Percentiles rank a stretch among this genome's conserved stretches.
Conservation (phyloP, 345 rosid species). For the Rhizophora mangle region DNA sequence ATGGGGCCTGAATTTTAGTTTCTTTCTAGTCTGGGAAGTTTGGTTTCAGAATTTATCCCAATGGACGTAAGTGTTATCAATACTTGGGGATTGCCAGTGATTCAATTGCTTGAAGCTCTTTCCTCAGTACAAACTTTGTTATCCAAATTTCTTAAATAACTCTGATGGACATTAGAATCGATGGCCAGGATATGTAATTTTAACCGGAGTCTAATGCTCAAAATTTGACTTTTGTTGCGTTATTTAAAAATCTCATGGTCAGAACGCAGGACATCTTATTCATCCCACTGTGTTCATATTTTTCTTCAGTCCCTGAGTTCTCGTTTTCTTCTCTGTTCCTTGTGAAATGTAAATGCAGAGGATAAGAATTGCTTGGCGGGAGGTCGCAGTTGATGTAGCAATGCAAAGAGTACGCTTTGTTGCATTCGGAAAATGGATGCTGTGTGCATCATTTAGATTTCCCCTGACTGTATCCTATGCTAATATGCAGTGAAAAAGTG, state of each 20-base stretch:
- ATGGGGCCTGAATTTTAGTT: background rate
- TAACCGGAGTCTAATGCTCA: too few species aligned
- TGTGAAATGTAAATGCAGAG: conserved; percentile 43
- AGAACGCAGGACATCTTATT: too few species aligned
- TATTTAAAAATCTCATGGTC: too few species aligned
- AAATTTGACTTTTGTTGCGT: too few species aligned
- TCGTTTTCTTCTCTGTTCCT: background rate
- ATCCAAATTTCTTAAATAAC: too few species aligned
- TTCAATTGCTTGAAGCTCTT: too few species aligned
- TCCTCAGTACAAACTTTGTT: too few species aligned
- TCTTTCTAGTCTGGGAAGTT: background rate
- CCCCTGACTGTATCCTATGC: conserved; percentile 70
- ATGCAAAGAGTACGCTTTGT: conserved; percentile 67
- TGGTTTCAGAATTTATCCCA: background rate
- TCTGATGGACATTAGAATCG: too few species aligned
- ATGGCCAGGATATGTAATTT: too few species aligned
- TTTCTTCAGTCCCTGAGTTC: background rate
- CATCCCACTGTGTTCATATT: background rate
- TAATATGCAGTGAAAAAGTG: conserved; percentile 8
- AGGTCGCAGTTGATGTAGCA: conserved; percentile 69
- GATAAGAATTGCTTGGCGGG: conserved; percentile 58
- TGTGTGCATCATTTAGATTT: conserved; percentile 72
- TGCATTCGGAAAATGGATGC: conserved; percentile 93
- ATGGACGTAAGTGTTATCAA: too few species aligned
- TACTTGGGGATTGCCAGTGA: too few species aligned